Evolutionary conservation across 163 green algal species (phyloP).

Genomic region (Chlorella variabilis): DNA sequence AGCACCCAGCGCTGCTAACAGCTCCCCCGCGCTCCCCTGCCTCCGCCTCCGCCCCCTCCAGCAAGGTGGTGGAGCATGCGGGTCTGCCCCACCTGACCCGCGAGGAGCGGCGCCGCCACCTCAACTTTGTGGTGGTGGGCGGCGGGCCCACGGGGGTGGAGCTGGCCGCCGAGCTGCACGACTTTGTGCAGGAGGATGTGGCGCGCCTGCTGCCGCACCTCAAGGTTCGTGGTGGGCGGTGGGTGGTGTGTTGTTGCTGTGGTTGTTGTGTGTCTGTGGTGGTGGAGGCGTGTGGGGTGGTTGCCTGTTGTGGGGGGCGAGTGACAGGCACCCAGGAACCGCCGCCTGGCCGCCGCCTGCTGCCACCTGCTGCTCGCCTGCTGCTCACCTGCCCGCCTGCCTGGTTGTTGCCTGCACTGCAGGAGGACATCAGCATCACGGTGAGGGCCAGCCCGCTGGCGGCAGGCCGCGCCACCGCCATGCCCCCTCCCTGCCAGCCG

Average conservation of each 20-base stretch:
- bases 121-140: slow-evolving; percentile 93
- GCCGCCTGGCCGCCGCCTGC: no score
- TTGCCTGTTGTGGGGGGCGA: no score
- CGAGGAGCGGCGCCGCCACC: slow-evolving; percentile 63
- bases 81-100: slow-evolving; percentile 68
- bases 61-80: slow-evolving; percentile 85
- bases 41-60: slow-evolving; percentile 2
- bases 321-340: no score
- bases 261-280: no score
- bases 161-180: slow-evolving; percentile 89
- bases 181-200: slow-evolving; percentile 82
- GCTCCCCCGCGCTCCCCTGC: background rate
- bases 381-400: background rate
- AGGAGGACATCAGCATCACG: no score
- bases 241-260: background rate
- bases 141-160: slow-evolving; percentile 94
- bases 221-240: slow-evolving; percentile 11
- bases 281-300: no score
- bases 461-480: no score
- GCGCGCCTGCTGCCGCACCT: slow-evolving; percentile 25
- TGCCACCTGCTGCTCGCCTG: no score
- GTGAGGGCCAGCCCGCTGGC: no score
- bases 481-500: no score
- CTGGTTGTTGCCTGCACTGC: background rate
- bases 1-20: background rate